Base-by-base conservation (phyloP, 108 stramenopile species). In the Chaetoceros tenuissimus region DNA sequence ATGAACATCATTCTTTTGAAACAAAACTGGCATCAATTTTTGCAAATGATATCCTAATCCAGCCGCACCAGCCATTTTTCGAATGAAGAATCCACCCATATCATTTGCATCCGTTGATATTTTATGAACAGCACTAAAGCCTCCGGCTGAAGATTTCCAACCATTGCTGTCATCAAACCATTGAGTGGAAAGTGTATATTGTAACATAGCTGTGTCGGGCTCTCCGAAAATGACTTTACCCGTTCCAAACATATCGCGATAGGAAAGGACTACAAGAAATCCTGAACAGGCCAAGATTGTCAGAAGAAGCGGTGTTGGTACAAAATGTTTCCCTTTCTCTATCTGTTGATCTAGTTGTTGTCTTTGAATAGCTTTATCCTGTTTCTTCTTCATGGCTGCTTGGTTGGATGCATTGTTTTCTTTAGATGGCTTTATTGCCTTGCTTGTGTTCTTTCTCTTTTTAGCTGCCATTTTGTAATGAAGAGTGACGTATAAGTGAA, bases 101-200 rank as follows among this genome's bases (percentile, higher is more conserved):
- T 92, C 82, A 66, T 92, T 92, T 34, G 68, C 83, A 63, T 92
- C 91, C 3, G 91, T 87, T 19, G 86, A 86, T 8, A 79, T 64
- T 24, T 64, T 55, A 2, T 69, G 64, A 59, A 92, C 78, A 44
- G 87, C 61, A 49, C 84, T 86, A 24, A 92, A 57, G 22, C 91
- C 91, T 22, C 91, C 91, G 31, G 84, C 82, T 57, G 73, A 72
- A 10, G 91, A 92, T 54, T 84, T 88, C 91, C 87, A 92, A 22
- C 85, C 87, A 29, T 74, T 73, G 10, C 68, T 57, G 55, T 92
- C 71, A 48, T 85, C 79, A 43, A 70, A 92, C 66, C 80, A 92
- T 29, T 67, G 65, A 31, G 64, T 68, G 0, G 91, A 88, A 67
- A 87, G 82, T 18, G 91, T 92, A 66, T 84, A 88, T 50, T 66